These are phyloP conservation scores for Tulasnella sp. DNA, from an alignment of 768 basidiomycete species.

Conservation along the genomic window DNA sequence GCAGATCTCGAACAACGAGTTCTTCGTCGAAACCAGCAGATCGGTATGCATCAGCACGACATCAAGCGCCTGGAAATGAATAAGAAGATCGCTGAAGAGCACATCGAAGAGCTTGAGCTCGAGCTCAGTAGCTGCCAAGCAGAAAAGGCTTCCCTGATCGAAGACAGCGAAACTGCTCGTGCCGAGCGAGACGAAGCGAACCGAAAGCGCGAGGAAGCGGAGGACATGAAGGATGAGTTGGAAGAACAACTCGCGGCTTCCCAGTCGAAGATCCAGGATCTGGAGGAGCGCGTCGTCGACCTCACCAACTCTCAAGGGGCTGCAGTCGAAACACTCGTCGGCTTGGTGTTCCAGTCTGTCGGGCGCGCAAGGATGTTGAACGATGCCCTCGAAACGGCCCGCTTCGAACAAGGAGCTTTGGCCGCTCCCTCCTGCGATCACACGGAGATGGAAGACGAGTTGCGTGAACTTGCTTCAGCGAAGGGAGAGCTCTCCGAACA, in stretches of 20 bases:
- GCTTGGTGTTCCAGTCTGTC: background rate
- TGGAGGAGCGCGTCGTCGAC: slow-evolving; percentile 61
- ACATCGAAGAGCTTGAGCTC: slow-evolving; percentile 61
- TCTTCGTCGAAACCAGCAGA: slow-evolving; percentile 63
- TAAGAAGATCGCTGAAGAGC: slow-evolving; percentile 67
- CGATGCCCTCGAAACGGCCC: background rate
- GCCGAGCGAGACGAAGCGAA: slow-evolving; percentile 67
- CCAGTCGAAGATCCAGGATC: slow-evolving; percentile 16
- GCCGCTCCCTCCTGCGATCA: background rate
- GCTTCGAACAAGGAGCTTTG: background rate
- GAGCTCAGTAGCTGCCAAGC: slow-evolving; percentile 64
- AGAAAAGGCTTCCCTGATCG: slow-evolving; percentile 76
- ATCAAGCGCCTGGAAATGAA: slow-evolving; percentile 74
- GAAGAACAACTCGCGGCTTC: background rate
- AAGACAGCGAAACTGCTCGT: slow-evolving; percentile 75
- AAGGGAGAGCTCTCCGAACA: background rate
- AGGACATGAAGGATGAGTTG: slow-evolving; percentile 10
- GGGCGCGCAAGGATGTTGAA: background rate
- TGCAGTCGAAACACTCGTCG: background rate
- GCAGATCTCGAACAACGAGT: slow-evolving; percentile 56
- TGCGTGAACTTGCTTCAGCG: background rate
- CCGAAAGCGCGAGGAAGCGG: slow-evolving; percentile 46
- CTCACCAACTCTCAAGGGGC: slow-evolving; percentile 35
- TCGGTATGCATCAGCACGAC: slow-evolving; percentile 76
- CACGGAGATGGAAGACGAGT: slow-evolving; percentile 1